phyloP scores from a whole-genome alignment of 306 rosid species.

The Alnus glutinosa region DNA sequence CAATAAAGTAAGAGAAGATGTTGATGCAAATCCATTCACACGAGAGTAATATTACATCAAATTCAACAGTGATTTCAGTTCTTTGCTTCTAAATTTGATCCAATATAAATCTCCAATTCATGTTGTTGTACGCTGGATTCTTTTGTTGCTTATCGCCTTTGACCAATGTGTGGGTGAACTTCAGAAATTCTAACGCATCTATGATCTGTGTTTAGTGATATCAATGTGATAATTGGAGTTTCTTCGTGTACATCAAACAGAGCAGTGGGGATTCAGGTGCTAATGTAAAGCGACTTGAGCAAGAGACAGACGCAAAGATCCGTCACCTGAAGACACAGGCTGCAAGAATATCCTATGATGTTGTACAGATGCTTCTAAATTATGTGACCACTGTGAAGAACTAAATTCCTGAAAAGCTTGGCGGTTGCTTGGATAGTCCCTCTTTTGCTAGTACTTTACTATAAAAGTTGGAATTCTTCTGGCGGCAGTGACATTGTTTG shows the following conservation, averaged over 20 bases:
- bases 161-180: not conserved
- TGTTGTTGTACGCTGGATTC: not conserved
- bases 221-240: not conserved
- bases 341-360: constrained; percentile 66
- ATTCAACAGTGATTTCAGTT: not conserved
- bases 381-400: constrained; percentile 72
- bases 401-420: constrained; percentile 29
- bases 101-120: not conserved
- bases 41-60: not conserved
- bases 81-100: not conserved
- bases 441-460: not conserved
- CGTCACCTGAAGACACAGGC: constrained; percentile 58
- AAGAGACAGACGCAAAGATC: constrained; percentile 72
- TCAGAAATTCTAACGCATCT: not conserved
- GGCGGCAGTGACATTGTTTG: not conserved
- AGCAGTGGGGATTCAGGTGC: constrained; percentile 94
- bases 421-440: not conserved
- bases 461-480: not conserved
- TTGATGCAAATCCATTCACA: not conserved
- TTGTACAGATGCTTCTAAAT: constrained; percentile 72
- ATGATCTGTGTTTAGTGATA: too few relatives aligned
- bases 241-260: constrained; percentile 36
- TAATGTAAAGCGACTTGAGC: constrained; percentile 84
- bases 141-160: not conserved
- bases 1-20: not conserved